These are phyloP conservation scores for Pulveroboletus sp. DNA, from an alignment of 768 basidiomycete species.

Conservation along the genomic window DNA sequence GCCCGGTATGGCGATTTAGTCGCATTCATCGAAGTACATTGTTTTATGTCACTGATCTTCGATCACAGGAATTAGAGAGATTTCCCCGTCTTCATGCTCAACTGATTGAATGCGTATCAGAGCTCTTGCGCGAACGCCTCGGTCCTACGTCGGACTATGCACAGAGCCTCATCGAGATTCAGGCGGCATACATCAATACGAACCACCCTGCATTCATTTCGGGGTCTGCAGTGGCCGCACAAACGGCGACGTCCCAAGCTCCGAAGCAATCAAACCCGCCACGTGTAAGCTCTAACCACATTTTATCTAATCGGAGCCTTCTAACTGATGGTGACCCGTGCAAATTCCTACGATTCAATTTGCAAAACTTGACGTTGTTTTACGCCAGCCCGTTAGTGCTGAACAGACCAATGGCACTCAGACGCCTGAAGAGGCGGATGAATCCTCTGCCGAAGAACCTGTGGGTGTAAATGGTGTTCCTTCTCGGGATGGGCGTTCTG, in stretches of 20 bases:
- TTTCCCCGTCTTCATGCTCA: slow-evolving; percentile 94
- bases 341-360: slow-evolving; percentile 13
- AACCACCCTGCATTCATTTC: slow-evolving; percentile 95
- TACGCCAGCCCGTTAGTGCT: slow-evolving; percentile 54
- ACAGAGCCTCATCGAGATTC: slow-evolving; percentile 92
- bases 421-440: slow-evolving; percentile 61
- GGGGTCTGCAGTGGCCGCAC: slow-evolving; percentile 65
- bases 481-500: slow-evolving; percentile 61
- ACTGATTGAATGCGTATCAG: slow-evolving; percentile 95
- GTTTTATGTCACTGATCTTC: slow-evolving; percentile 12
- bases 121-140: slow-evolving; percentile 89
- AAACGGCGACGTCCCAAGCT: slow-evolving; percentile 40
- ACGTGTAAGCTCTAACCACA: slow-evolving; percentile 44
- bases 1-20: slow-evolving; percentile 52
- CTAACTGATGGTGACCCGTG: slow-evolving; percentile 12
- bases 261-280: slow-evolving; percentile 45
- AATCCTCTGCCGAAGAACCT: slow-evolving; percentile 56
- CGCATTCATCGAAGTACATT: background rate
- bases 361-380: slow-evolving; percentile 2
- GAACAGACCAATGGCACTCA: slow-evolving; percentile 59
- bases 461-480: slow-evolving; percentile 52
- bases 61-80: slow-evolving; percentile 81
- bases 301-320: slow-evolving; percentile 4
- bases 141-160: slow-evolving; percentile 98
- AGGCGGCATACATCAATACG: slow-evolving; percentile 99